Evolutionary conservation across 148 eudicot species (phyloP), one percentile per base, ranked within the genome.

Genomic region (Camellia granthamiana): DNA sequence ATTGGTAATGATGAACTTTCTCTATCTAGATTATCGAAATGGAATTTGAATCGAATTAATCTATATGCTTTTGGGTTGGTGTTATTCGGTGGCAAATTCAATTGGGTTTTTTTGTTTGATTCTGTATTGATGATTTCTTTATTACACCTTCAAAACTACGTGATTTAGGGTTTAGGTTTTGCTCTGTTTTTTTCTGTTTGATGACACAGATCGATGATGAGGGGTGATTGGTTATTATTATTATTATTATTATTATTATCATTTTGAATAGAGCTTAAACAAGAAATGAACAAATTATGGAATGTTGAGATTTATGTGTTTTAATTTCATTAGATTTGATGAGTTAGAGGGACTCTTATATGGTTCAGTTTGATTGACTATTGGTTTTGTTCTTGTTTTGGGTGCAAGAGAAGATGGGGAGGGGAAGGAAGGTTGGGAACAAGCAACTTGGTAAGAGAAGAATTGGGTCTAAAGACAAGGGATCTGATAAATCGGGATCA

Each of bases 401-500:
- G 64, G 64, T 68, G 82, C 61, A 65, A 59, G 51, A 82, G 59
- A 84, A 88, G 95, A 96, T 93, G 95, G 91, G 88, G 78, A 91
- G 89, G 86, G 90, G 87, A 81, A 86, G 85, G 77, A 86, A 84
- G 85, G 64, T 70, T 79, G 91, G 83, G 84, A 76, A 56, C 69
- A 83, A 82, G 83, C 77, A 78, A 74, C 82, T 61, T 77, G 52
- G 78, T 74, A 83, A 83, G 79, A 82, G 82, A 83, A 84, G 82
- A 71, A 86, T 63, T 23, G 68, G 76, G 16, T 74, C 77, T 59
- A 87, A 80, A 69, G 83, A 79, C 44, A 69, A 76, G 77, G 91
- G 84, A 59, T 93, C 97, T 3, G 99, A 92, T 82, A 94, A 89
- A 80, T 96, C 99, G 0, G 99, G 88, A 80, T 96, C 99, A 0